Evolutionary conservation across 75 land plant species (phyloP), one percentile per base, ranked within the genome.

Genomic region (Ceratopteris richardii): DNA sequence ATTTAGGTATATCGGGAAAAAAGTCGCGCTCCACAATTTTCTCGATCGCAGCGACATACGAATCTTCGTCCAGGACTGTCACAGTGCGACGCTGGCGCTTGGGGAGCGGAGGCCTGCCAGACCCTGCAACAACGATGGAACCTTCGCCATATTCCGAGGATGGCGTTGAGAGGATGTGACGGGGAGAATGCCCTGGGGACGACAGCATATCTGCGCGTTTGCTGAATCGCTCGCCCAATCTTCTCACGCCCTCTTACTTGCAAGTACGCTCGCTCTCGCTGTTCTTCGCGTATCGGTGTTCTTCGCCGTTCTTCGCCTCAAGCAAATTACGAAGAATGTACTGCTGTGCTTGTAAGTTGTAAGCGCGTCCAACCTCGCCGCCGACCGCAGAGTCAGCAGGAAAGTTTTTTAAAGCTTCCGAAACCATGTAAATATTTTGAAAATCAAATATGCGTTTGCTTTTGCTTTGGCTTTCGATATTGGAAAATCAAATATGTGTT

Each of bases 1-100:
- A 88, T 77, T 84, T 86, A 13, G 96, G 91, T 26, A 95, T 77
- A 61, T 90, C 92, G 30, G 99, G 97, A 60, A 90, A 95, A 70
- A 61, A 95, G 47, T 95, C 99, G 7, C 99, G 80, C 64, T 95
- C 99, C 40, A 95, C 75, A 66, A 95, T 95, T 70, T 74, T 81
- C 80, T 95, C 99, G 31, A 95, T 86, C 1, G 88, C 83, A 7
- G 81, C 86, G 0, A 95, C 92, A 51, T 95, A 95, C 0, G 80
- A 63, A 51, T 95, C 99, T 66, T 95, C 99, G 42, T 90, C 99
- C 1, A 77, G 21, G 13, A 67, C 54, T 11, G 44, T 31, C 28
- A 61, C 66, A 28, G 78, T 13, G 1, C 52, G 54, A 40, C 67
- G 76, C 24, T 55, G 57, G 44, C 65, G 58, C 29, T 58, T 74